These are phyloP conservation scores for Rhododendron henanense DNA, from an alignment of 148 eudicot genomes.

Conservation along the genomic window DNA sequence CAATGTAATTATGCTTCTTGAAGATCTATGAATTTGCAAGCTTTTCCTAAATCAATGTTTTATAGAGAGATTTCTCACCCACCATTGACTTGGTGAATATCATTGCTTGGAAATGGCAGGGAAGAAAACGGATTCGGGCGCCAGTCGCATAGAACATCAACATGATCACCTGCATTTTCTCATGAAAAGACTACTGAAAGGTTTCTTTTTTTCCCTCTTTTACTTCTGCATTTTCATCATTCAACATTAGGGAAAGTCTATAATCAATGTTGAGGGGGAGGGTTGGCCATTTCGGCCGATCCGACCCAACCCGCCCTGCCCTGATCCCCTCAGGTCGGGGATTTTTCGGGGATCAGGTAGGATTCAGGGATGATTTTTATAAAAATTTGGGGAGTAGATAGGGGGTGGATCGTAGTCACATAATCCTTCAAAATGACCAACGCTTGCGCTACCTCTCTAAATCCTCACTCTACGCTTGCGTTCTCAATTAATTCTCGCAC, in stretches of 20 bases:
- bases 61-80: background rate
- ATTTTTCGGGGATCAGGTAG: too few relatives aligned
- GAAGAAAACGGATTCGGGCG: constrained; percentile 5
- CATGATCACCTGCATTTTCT: constrained; percentile 11
- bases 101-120: constrained; percentile 20
- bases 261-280: background rate
- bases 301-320: too few relatives aligned
- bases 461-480: too few relatives aligned
- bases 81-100: background rate
- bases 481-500: too few relatives aligned
- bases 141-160: background rate
- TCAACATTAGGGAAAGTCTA: background rate
- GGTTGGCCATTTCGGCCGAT: too few relatives aligned
- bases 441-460: too few relatives aligned
- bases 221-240: background rate
- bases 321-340: too few relatives aligned
- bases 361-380: too few relatives aligned
- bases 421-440: too few relatives aligned
- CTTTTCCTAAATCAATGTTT: background rate
- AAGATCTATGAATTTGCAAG: background rate
- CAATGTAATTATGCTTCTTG: constrained; percentile 11
- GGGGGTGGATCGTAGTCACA: too few relatives aligned
- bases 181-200: constrained; percentile 32
- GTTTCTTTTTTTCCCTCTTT: constrained; percentile 8
- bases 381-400: too few relatives aligned